A percentile compares a stretch with the other conserved stretches of the same genome.
phyloP scores from a whole-genome alignment of 495 filamentous ascomycete species.

The Chaetomidium leptoderma region DNA sequence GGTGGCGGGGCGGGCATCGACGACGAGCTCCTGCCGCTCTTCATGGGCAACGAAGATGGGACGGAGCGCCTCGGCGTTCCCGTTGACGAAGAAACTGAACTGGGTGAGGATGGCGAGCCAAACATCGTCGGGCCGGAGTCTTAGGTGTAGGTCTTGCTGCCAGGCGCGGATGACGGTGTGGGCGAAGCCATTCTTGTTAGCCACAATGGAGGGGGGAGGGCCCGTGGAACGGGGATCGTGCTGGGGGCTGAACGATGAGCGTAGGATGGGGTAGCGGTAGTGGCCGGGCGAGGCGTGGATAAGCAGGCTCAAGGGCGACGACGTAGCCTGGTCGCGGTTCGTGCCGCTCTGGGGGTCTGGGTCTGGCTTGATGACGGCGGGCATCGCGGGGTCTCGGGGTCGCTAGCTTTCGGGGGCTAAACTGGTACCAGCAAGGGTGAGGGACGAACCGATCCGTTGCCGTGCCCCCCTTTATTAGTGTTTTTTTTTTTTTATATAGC shows the following conservation, averaged over 20 bases:
- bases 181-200: constrained; percentile 5
- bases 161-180: constrained; percentile 47
- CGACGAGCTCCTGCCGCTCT: constrained; percentile 2
- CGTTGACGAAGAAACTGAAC: constrained; percentile 50
- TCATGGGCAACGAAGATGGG: constrained; percentile 42
- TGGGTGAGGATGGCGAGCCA: constrained; percentile 56
- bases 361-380: constrained; percentile 3
- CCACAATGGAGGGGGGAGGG: neutral
- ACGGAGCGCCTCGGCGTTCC: constrained; percentile 45
- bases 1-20: neutral
- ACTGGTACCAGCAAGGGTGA: too few species aligned
- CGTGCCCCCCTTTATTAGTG: too few species aligned
- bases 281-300: neutral
- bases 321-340: neutral
- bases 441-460: too few species aligned
- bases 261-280: neutral
- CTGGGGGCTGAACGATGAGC: neutral
- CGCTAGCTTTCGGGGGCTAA: too few species aligned
- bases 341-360: neutral
- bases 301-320: neutral
- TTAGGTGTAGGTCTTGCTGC: constrained; percentile 48
- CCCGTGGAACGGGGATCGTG: neutral
- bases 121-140: constrained; percentile 56
- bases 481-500: too few species aligned
- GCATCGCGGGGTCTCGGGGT: neutral